Base-by-base conservation (phyloP, 345 rosid species). In the Salix arbutifolia region DNA sequence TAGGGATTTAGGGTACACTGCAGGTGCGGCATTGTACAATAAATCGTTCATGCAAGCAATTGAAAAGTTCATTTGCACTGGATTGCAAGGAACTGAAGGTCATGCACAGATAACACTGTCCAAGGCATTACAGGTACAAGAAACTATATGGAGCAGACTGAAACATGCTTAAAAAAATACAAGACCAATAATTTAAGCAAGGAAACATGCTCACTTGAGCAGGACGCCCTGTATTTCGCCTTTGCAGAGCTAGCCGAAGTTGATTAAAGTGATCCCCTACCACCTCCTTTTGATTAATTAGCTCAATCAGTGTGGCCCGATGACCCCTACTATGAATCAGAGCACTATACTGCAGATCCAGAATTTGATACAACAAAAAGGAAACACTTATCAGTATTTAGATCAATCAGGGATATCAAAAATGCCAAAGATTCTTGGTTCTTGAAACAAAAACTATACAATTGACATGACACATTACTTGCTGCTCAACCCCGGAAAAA, bases 211-310 rank as follows among this genome's bases (percentile, higher is more conserved):
- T 85, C 81, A 95, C 97, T 84, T 95, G 97, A 76, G 99, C 99
- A 65, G 97, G 99, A 68, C 90, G 99, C 38, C 86, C 90, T 81
- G 85, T 78, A 65, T 80, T 87, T 83, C 93, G 82, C 83, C 99
- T 86, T 81, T 91, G 99, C 58, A 86, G 86, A 72, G 97, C 97
- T 67, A 94, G 92, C 68, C 97, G 89, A 50, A 92, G 96, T 84
- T 94, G 98, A 80, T 95, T 90, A 82, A 95, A 95, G 74, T 91
- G 97, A 88, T 92, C 97, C 60, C 97, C 97, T 17, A 90, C 89
- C 68, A 91, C 86, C 81, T 95, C 97, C 76, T 95, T 95, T 78
- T 89, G 97, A 86, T 90, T 92, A 79, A 95, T 87, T 77, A 95
- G 96, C 80, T 90, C 92, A 83, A 95, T 80, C 61, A 95, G 85